A percentile compares a stretch with the other conserved stretches of the same genome.
Evolutionary conservation across 1,139 yeast genomes (phyloP).

Genomic region (Lodderomyces orthopsilosis): DNA sequence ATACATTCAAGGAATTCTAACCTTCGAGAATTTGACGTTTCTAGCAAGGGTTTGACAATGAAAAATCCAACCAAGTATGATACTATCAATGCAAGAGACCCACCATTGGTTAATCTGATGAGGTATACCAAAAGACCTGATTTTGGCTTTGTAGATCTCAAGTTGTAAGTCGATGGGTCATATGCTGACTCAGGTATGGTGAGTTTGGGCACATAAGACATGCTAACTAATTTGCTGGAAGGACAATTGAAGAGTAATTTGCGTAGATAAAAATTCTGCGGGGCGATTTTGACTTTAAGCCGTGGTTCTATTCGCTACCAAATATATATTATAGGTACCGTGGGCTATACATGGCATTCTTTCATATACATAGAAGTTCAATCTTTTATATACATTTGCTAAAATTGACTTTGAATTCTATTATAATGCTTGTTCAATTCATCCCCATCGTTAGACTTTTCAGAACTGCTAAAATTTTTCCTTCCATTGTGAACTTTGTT

Average conservation of each 20-base stretch:
- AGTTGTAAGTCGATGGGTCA: constrained; percentile 27
- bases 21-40: constrained; percentile 28
- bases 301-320: neutral
- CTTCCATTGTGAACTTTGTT: neutral
- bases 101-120: constrained; percentile 34
- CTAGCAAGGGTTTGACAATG: constrained; percentile 37
- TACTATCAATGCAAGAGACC: constrained; percentile 30
- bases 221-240: neutral
- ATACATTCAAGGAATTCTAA: constrained; percentile 36
- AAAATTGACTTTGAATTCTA: constrained; percentile 3
- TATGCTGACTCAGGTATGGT: constrained; percentile 47
- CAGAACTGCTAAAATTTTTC: neutral
- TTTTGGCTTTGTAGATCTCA: constrained; percentile 17
- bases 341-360: too few species aligned
- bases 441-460: constrained; percentile 7
- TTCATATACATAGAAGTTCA: neutral
- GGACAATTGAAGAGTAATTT: neutral
- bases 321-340: neutral
- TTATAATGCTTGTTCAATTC: constrained; percentile 4
- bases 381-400: neutral
- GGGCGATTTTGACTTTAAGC: neutral
- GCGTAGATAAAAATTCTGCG: too few species aligned
- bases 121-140: constrained; percentile 30
- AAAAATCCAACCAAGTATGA: constrained; percentile 34
- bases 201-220: constrained; percentile 29